Evolutionary conservation across 2,329 filamentous ascomycete genomes (phyloP).

Genomic region (Botrytis deweyae): DNA sequence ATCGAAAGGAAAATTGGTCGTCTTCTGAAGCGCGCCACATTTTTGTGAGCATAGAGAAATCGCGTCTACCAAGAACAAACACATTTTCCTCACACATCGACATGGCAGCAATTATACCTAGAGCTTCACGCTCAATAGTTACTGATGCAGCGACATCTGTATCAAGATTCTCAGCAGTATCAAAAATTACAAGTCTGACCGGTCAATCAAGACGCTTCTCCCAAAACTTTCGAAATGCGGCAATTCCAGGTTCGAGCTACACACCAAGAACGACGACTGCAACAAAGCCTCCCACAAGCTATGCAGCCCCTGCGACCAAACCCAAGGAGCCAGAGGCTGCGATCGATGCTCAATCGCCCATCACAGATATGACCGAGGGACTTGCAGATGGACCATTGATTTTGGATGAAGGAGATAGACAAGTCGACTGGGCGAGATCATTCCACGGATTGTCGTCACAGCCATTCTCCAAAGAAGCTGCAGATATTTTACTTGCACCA

Average conservation of each 20-base stretch:
- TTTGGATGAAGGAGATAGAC: constrained; percentile 48
- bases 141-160: constrained; percentile 24
- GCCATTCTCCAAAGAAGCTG: constrained; percentile 64
- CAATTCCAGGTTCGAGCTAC: constrained; percentile 33
- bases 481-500: constrained; percentile 60
- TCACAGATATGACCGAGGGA: constrained; percentile 47
- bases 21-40: constrained; percentile 7
- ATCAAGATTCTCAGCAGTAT: constrained; percentile 5
- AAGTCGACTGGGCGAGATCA: constrained; percentile 72
- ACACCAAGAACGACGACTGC: constrained; percentile 27
- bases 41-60: neutral
- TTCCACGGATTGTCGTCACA: constrained; percentile 66
- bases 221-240: constrained; percentile 28
- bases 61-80: constrained; percentile 20
- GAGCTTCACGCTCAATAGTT: constrained; percentile 31
- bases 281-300: constrained; percentile 18
- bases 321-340: constrained; percentile 55
- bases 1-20: neutral
- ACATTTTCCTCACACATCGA: constrained; percentile 2
- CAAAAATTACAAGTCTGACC: neutral
- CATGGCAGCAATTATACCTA: constrained; percentile 19
- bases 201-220: constrained; percentile 29
- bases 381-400: constrained; percentile 51
- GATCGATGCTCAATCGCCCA: constrained; percentile 44
- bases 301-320: constrained; percentile 4